Conservation (phyloP, 2,329 filamentous ascomycete species). For the Fusarium keratoplasticum region DNA sequence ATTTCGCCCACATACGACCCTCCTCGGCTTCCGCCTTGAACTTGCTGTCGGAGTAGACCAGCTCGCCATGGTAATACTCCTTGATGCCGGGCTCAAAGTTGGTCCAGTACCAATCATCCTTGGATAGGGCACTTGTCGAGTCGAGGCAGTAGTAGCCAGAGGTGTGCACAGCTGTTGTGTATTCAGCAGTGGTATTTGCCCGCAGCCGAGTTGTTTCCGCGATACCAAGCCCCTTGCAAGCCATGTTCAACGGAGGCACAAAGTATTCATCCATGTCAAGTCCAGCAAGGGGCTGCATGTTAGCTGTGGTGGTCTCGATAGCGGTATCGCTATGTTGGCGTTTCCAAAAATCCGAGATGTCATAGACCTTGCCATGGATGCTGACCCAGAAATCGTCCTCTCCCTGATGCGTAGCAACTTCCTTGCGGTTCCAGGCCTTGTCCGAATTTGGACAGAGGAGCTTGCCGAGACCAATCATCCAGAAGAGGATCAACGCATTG, state of each 20-base stretch:
- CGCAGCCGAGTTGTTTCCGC: slow-evolving; percentile 66
- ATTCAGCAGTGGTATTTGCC: slow-evolving; percentile 72
- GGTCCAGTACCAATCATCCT: slow-evolving; percentile 80
- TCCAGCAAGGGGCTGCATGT: slow-evolving; percentile 85
- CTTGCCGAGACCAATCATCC: slow-evolving; percentile 87
- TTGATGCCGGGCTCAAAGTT: slow-evolving; percentile 83
- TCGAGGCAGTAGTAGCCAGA: slow-evolving; percentile 73
- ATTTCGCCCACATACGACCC: slow-evolving; percentile 81
- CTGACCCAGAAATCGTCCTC: slow-evolving; percentile 86
- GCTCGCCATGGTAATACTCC: slow-evolving; percentile 86
- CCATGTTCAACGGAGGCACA: slow-evolving; percentile 77
- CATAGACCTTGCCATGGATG: slow-evolving; percentile 89
- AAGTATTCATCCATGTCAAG: slow-evolving; percentile 86
- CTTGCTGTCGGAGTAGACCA: slow-evolving; percentile 75
- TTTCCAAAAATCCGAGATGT: slow-evolving; percentile 89
- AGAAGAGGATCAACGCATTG: slow-evolving; percentile 88
- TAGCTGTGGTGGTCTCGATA: slow-evolving; percentile 67
- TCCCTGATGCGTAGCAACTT: slow-evolving; percentile 79
- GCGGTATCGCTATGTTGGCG: slow-evolving; percentile 81
- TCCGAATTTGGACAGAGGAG: slow-evolving; percentile 91
- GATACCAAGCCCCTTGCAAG: slow-evolving; percentile 79
- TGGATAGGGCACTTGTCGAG: slow-evolving; percentile 66
- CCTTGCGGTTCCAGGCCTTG: slow-evolving; percentile 82
- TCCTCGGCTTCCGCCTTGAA: slow-evolving; percentile 75
- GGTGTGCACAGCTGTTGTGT: slow-evolving; percentile 71